Evolutionary conservation across 805 yeast genomes (phyloP).

Genomic region (Helenozyma rhizophorensis): DNA sequence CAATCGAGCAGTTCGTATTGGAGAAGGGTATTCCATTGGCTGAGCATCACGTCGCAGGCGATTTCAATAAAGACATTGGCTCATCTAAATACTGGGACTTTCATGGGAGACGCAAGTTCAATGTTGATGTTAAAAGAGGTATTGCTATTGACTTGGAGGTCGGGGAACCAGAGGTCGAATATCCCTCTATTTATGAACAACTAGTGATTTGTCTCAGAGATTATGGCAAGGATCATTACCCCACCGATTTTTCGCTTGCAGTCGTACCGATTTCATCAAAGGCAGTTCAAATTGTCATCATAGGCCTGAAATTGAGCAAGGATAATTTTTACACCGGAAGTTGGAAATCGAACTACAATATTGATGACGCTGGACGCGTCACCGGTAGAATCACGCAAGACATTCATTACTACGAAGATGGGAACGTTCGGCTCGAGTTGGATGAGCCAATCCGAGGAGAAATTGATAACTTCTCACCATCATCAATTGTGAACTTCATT

Average conservation of each 20-base stretch:
- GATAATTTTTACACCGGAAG: slow-evolving; percentile 84
- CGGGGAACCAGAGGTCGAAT: slow-evolving; percentile 20
- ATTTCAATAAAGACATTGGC: slow-evolving; percentile 25
- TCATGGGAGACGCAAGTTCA: slow-evolving; percentile 43
- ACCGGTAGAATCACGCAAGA: slow-evolving; percentile 60
- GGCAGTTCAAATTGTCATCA: slow-evolving; percentile 48
- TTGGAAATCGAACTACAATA: slow-evolving; percentile 69
- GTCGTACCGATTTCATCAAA: slow-evolving; percentile 33
- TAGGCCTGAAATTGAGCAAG: slow-evolving; percentile 69
- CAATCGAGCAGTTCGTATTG: slow-evolving; percentile 27
- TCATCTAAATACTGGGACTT: slow-evolving; percentile 53
- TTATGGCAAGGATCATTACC: slow-evolving; percentile 66
- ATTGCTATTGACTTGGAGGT: slow-evolving; percentile 52
- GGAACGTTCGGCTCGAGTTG: slow-evolving; percentile 75
- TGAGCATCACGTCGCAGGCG: slow-evolving; percentile 27
- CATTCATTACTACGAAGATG: slow-evolving; percentile 93
- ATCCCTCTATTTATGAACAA: slow-evolving; percentile 26
- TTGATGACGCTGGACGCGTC: slow-evolving; percentile 28
- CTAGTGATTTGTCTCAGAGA: slow-evolving; percentile 31
- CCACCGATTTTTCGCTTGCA: slow-evolving; percentile 46
- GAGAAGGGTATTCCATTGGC: slow-evolving; percentile 29
- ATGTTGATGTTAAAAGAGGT: slow-evolving; percentile 51
- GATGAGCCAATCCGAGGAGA: slow-evolving; percentile 23
- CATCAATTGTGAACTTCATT: slow-evolving; percentile 43
- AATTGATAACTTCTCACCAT: slow-evolving; percentile 10